Conservation (phyloP, 164 flowering plant genomes). For the Sedum album region DNA sequence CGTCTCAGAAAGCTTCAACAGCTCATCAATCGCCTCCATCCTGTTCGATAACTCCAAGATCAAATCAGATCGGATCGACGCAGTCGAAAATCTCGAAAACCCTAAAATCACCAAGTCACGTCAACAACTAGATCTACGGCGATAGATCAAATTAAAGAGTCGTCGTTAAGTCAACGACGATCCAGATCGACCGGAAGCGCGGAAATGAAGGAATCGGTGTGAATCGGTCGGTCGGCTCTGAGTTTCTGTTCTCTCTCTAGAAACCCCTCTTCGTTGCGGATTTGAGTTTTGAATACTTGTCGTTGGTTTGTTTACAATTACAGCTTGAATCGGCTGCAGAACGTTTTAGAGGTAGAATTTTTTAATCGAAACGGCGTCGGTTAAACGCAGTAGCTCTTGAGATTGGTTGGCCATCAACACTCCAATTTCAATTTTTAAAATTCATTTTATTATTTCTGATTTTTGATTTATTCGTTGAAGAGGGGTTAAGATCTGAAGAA, state of each 20-base stretch:
- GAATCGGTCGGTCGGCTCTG: background rate
- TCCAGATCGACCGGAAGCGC: background rate
- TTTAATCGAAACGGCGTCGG: background rate
- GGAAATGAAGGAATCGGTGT: background rate
- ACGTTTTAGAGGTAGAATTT: background rate
- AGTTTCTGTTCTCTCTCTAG: background rate
- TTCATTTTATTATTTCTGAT: too few relatives aligned
- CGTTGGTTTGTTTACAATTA: background rate
- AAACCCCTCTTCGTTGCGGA: background rate
- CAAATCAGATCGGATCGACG: background rate
- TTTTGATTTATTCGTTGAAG: too few relatives aligned
- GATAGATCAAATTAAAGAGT: background rate
- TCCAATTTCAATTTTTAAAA: too few relatives aligned
- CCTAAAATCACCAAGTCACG: background rate
- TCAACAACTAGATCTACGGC: background rate
- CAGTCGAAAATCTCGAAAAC: background rate
- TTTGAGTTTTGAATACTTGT: background rate
- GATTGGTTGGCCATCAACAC: too few relatives aligned
- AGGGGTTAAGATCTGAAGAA: too few relatives aligned
- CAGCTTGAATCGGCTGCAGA: background rate
- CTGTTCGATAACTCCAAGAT: background rate
- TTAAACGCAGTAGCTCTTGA: conserved; percentile 19
- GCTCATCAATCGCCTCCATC: conserved; percentile 11
- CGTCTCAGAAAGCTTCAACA: conserved; percentile 5
- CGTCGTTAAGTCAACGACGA: background rate